Base-by-base conservation (phyloP, 73 alveolate genomes). In the Blepharisma japonicum region DNA sequence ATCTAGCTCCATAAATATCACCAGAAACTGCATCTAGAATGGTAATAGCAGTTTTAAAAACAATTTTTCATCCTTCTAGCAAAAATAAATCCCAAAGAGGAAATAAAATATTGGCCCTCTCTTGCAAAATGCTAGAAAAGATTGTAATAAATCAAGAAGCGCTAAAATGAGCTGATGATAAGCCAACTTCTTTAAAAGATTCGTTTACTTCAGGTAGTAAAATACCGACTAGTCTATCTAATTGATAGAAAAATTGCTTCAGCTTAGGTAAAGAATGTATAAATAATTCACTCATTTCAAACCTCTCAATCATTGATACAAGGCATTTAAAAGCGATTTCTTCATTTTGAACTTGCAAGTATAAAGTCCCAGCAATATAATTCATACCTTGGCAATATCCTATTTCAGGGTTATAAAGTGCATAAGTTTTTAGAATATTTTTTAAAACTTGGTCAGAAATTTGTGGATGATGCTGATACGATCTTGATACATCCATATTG, bases 341-440 rank as follows among this genome's bases (percentile, higher is more conserved):
- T 76, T 93, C 98, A 72, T 88, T 89, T 77, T 82, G 90, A 45
- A 90, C 80, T 56, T 82, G 76, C 72, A 88, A 66, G 83, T 77
- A 89, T 54, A 93, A 71, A 72, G 94, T 91, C 38, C 97, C 98
- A 20, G 94, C 98, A 23, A 93, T 82, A 80, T 90, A 93, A 83
- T 93, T 93, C 98, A 93, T 93, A 70, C 98, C 98, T 91, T 93
- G 91, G 68, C 98, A 93, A 81, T 93, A 93, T 55, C 94, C 97
- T 32, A 93, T 89, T 79, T 91, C 97, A 27, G 95, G 93, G 68
- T 92, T 88, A 53, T 82, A 89, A 86, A 85, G 81, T 1, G 98
- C 98, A 47, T 83, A 86, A 7, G 93, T 83, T 8, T 78, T 72
- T 47, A 93, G 87, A 25, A 93, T 83, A 66, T 91, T 91, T 42